Evolutionary conservation across 2,329 filamentous ascomycete genomes (phyloP).

Genomic region (Fusarium sp.): DNA sequence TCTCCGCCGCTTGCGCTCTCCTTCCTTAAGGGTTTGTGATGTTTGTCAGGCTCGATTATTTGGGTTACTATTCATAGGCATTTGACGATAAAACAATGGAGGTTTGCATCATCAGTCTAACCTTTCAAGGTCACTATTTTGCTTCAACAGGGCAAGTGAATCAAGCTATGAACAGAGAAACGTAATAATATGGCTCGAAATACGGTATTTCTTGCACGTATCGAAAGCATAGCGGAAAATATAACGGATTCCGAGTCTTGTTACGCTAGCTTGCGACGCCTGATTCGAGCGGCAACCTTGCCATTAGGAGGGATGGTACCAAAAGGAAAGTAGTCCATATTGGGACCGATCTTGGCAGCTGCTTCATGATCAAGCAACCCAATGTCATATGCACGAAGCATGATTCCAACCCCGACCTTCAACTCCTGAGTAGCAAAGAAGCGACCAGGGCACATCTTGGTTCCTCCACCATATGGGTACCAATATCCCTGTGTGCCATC

Average conservation of each 20-base stretch:
- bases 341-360: conserved; percentile 17
- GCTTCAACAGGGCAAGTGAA: neutral
- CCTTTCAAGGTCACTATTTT: neutral
- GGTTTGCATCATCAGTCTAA: neutral
- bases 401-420: conserved; percentile 45
- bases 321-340: conserved; percentile 42
- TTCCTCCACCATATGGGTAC: conserved; percentile 51
- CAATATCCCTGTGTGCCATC: conserved; percentile 47
- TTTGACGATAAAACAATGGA: neutral
- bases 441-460: conserved; percentile 50
- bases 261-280: conserved; percentile 12
- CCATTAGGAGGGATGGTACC: conserved; percentile 39
- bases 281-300: conserved; percentile 21
- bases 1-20: too few species aligned
- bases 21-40: neutral
- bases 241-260: too few species aligned
- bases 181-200: too few species aligned
- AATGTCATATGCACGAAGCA: conserved; percentile 48
- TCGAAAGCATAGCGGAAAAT: too few species aligned
- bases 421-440: conserved; percentile 52
- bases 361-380: conserved; percentile 36
- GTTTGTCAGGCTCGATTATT: neutral
- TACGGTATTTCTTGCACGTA: too few species aligned
- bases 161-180: too few species aligned
- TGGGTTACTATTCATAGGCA: neutral